Percentiles rank a stretch among this genome's conserved stretches.
These are phyloP conservation scores for Aureobasidium sp. DNA, from an alignment of 2,329 filamentous ascomycete genomes.

Conservation along the genomic window DNA sequence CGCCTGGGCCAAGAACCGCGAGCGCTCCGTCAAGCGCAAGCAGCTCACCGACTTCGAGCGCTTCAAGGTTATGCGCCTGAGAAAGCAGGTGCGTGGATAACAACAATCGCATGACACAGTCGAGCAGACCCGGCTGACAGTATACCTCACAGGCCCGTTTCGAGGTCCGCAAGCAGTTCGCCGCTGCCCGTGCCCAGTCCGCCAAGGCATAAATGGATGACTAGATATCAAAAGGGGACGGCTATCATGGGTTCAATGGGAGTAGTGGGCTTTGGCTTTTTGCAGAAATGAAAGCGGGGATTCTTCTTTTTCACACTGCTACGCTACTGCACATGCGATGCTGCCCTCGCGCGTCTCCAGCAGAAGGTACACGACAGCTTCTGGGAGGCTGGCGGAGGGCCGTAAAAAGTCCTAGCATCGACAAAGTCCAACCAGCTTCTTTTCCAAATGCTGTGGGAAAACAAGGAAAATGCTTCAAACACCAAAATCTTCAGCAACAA, in stretches of 20 bases:
- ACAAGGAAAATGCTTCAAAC: slow-evolving; percentile 14
- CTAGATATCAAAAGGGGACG: slow-evolving; percentile 10
- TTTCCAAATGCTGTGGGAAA: slow-evolving; percentile 12
- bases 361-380: slow-evolving; percentile 7
- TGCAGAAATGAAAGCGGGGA: slow-evolving; percentile 14
- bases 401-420: slow-evolving; percentile 14
- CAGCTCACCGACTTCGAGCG: slow-evolving; percentile 96
- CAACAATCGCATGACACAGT: background rate
- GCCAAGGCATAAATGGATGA: slow-evolving; percentile 49
- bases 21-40: slow-evolving; percentile 78
- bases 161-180: slow-evolving; percentile 93
- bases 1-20: slow-evolving; percentile 91
- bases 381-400: slow-evolving; percentile 12
- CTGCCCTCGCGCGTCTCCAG: slow-evolving; percentile 6
- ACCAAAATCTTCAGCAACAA: slow-evolving; percentile 15
- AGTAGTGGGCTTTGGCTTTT: slow-evolving; percentile 15
- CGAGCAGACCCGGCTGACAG: slow-evolving; percentile 7
- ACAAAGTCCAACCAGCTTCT: slow-evolving; percentile 13
- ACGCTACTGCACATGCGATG: slow-evolving; percentile 2
- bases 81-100: slow-evolving; percentile 76
- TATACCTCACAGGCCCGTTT: slow-evolving; percentile 61
- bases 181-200: slow-evolving; percentile 74
- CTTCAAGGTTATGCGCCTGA: slow-evolving; percentile 99
- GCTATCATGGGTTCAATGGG: slow-evolving; percentile 11
- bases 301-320: slow-evolving; percentile 13